Evolutionary conservation across 129 eudicot genomes (phyloP).

Genomic region (Apium graveolens): DNA sequence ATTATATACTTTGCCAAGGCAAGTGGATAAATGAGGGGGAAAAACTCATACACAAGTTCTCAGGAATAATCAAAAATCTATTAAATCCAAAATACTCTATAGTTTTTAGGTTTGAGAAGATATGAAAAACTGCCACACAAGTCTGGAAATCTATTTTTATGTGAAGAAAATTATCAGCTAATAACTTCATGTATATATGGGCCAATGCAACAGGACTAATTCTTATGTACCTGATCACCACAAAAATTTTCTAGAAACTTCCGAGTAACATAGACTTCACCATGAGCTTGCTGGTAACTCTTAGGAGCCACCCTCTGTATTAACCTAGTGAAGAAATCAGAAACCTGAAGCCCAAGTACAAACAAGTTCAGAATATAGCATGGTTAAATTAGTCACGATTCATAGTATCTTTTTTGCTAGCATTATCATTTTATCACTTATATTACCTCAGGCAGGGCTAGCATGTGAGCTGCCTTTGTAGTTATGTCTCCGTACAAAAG

Average conservation of each 20-base stretch:
- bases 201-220: neutral
- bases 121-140: neutral
- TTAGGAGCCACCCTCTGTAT: slow-evolving; percentile 96
- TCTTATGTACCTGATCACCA: slow-evolving; percentile 73
- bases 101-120: neutral
- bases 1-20: neutral
- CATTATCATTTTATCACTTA: neutral
- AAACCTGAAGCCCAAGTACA: slow-evolving; percentile 42
- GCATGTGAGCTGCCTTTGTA: slow-evolving; percentile 81
- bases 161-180: neutral
- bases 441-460: slow-evolving; percentile 73
- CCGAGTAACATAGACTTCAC: slow-evolving; percentile 80
- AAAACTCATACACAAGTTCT: neutral
- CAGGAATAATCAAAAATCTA: neutral
- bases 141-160: neutral
- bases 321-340: slow-evolving; percentile 78
- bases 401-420: neutral
- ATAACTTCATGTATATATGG: slow-evolving; percentile 4
- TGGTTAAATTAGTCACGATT: neutral
- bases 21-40: neutral
- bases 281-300: slow-evolving; percentile 93
- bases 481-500: slow-evolving; percentile 87
- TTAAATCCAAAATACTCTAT: neutral
- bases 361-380: slow-evolving; percentile 5
- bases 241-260: slow-evolving; percentile 91